phyloP scores from a whole-genome alignment of 257 asterid species.

The Solanum bukasovii region DNA sequence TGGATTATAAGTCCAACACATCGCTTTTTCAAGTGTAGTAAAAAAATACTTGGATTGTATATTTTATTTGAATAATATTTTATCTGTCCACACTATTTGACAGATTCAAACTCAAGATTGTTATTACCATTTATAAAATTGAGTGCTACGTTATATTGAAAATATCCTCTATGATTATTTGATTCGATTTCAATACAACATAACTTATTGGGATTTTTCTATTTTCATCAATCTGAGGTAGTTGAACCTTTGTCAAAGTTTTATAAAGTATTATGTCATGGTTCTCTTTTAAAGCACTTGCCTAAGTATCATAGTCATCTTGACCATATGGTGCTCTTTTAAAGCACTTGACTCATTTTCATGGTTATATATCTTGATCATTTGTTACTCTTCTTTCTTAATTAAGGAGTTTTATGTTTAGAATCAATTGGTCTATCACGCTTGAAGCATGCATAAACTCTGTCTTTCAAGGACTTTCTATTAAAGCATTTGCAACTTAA shows the following conservation, averaged over 20 bases:
- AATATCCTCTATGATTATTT: background rate
- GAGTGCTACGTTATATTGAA: background rate
- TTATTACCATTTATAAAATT: background rate
- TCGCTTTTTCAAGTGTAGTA: background rate
- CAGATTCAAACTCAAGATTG: background rate
- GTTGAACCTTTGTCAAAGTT: background rate
- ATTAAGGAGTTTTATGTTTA: too few relatives aligned
- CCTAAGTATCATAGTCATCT: background rate
- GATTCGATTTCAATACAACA: background rate
- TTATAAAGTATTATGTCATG: background rate
- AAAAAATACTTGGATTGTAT: background rate
- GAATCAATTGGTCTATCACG: background rate
- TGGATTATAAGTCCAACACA: background rate
- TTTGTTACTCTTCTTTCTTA: background rate
- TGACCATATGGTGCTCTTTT: background rate
- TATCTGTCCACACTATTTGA: background rate
- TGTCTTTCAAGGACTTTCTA: background rate
- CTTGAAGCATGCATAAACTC: too few relatives aligned
- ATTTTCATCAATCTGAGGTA: background rate
- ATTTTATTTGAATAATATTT: too few relatives aligned
- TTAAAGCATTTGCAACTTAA: background rate
- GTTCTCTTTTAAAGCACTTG: background rate
- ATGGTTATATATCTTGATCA: background rate
- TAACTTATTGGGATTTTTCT: background rate
- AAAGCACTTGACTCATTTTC: background rate